Conservation (phyloP, 495 filamentous ascomycete species). For the Friedmanniomyces simplex region DNA sequence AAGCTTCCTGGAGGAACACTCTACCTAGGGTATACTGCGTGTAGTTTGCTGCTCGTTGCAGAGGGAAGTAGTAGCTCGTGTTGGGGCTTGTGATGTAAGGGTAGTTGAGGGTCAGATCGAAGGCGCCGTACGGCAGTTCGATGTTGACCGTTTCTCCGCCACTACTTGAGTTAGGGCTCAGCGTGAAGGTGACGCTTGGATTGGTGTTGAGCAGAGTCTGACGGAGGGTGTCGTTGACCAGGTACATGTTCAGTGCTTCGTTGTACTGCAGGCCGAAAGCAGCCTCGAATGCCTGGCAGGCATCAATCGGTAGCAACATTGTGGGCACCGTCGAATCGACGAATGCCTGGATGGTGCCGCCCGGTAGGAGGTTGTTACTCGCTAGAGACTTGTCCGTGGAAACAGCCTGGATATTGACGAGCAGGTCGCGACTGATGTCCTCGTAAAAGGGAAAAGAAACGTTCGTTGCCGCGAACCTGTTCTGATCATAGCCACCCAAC, state of each 20-base stretch:
- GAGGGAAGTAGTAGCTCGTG: slow-evolving; percentile 50
- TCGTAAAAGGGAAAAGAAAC: slow-evolving; percentile 44
- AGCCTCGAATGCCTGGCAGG: slow-evolving; percentile 53
- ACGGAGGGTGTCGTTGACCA: slow-evolving; percentile 26
- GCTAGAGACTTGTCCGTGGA: slow-evolving; percentile 32
- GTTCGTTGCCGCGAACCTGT: slow-evolving; percentile 46
- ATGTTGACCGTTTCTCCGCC: slow-evolving; percentile 45
- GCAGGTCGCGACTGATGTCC: slow-evolving; percentile 40
- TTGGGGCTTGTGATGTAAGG: slow-evolving; percentile 41
- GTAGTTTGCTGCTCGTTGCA: slow-evolving; percentile 41
- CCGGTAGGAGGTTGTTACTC: slow-evolving; percentile 12
- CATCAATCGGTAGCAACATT: slow-evolving; percentile 52
- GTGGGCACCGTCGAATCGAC: slow-evolving; percentile 61
- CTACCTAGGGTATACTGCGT: slow-evolving; percentile 58
- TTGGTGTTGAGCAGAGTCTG: slow-evolving; percentile 19
- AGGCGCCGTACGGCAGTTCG: slow-evolving; percentile 52
- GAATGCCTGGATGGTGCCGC: slow-evolving; percentile 32
- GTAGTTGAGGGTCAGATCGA: slow-evolving; percentile 48
- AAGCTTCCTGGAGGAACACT: slow-evolving; percentile 59
- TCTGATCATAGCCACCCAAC: slow-evolving; percentile 53
- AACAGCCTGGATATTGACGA: slow-evolving; percentile 46
- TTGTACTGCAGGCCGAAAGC: slow-evolving; percentile 51
- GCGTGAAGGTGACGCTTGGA: slow-evolving; percentile 44
- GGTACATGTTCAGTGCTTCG: slow-evolving; percentile 38
- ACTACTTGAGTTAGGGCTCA: slow-evolving; percentile 44